Evolutionary conservation across 2,329 filamentous ascomycete species (phyloP).

Genomic region (Mycosphaerelloides madeirae): DNA sequence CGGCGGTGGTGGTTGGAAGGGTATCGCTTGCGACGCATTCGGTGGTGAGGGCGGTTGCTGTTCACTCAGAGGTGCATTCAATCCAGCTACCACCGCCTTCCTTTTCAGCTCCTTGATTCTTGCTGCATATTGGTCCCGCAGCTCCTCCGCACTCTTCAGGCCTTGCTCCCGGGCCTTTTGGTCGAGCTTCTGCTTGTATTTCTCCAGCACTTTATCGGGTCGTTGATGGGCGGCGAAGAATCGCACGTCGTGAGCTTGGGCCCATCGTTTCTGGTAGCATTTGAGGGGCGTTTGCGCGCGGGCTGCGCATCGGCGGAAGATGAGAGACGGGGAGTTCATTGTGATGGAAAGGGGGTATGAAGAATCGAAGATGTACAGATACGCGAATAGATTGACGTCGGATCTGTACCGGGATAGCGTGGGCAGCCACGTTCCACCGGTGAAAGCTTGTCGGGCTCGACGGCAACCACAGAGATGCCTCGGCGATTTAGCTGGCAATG

Average conservation of each 20-base stretch:
- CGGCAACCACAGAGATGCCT: too few species aligned
- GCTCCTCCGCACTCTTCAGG: conserved; percentile 62
- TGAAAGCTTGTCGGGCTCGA: too few species aligned
- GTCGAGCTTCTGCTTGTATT: conserved; percentile 81
- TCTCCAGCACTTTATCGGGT: conserved; percentile 63
- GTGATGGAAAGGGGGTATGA: not conserved
- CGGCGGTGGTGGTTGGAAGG: conserved; percentile 34
- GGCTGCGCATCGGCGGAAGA: conserved; percentile 22
- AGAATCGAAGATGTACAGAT: not conserved
- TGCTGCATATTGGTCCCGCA: conserved; percentile 79
- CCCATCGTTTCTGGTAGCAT: conserved; percentile 69
- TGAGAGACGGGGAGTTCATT: conserved; percentile 19
- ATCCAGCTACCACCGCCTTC: conserved; percentile 55
- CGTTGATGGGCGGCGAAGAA: conserved; percentile 76
- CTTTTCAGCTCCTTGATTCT: conserved; percentile 71
- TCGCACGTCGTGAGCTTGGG: conserved; percentile 85
- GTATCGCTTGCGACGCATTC: conserved; percentile 24
- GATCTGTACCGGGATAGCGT: too few species aligned
- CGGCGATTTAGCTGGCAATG: too few species aligned
- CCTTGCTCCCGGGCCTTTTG: conserved; percentile 73
- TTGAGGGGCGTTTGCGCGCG: conserved; percentile 22
- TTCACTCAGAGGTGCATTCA: conserved; percentile 41
- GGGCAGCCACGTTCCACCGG: too few species aligned
- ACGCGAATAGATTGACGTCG: too few species aligned
- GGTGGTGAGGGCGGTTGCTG: conserved; percentile 26